phyloP scores from a whole-genome alignment of 805 yeast genomes.

The Alloascoidea hylecoeti region DNA sequence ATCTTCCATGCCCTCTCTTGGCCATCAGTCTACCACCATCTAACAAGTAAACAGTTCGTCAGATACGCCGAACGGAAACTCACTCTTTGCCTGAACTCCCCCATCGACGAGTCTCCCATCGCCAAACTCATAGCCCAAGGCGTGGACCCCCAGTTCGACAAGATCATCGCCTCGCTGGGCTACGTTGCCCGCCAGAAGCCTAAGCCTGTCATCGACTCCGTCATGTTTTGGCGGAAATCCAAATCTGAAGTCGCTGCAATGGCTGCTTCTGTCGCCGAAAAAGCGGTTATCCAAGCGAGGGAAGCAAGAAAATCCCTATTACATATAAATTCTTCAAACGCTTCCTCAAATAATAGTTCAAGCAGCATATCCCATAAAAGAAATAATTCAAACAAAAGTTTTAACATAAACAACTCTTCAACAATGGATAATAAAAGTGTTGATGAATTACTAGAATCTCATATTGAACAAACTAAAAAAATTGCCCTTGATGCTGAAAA shows the following conservation, averaged over 20 bases:
- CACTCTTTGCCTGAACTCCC: constrained; percentile 50
- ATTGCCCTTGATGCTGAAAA: constrained; percentile 76
- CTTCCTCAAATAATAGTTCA: too few relatives aligned
- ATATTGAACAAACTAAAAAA: constrained; percentile 27
- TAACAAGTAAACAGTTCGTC: constrained; percentile 35
- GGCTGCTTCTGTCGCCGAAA: constrained; percentile 40
- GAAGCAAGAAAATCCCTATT: constrained; percentile 10
- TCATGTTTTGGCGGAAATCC: constrained; percentile 95
- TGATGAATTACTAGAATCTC: background rate
- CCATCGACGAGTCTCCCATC: constrained; percentile 67
- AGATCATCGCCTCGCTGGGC: constrained; percentile 75
- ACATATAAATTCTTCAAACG: too few relatives aligned
- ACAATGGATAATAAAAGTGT: background rate
- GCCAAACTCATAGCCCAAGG: constrained; percentile 74
- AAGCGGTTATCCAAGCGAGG: constrained; percentile 19
- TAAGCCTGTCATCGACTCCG: constrained; percentile 91
- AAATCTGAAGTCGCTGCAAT: constrained; percentile 75
- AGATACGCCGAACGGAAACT: constrained; percentile 85
- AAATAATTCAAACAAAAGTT: background rate
- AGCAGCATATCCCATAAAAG: constrained; percentile 1
- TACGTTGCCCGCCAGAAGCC: constrained; percentile 84
- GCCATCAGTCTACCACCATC: background rate
- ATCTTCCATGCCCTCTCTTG: background rate
- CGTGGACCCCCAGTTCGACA: constrained; percentile 74
- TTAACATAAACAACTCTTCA: background rate